A percentile compares a stretch with the other conserved stretches of the same genome.
Conservation (phyloP, 345 rosid genomes). For the Balakata baccata region DNA sequence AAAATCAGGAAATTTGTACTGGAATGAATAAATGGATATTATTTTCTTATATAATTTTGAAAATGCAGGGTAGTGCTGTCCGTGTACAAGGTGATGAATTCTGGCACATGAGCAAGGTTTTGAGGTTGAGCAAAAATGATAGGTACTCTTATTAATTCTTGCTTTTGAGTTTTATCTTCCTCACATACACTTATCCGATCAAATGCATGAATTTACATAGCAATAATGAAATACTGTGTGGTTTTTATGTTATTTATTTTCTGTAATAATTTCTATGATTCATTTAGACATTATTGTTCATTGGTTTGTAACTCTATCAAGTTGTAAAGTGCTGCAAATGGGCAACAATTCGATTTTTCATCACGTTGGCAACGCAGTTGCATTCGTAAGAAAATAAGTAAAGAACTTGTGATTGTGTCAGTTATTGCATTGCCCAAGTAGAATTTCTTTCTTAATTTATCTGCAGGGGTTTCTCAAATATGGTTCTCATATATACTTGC, state of each 20-base stretch:
- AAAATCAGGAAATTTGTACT: neutral
- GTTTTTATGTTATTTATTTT: neutral
- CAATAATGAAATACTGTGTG: neutral
- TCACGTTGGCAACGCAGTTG: neutral
- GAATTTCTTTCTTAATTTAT: too few relatives aligned
- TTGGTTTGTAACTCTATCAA: neutral
- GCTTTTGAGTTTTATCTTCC: neutral
- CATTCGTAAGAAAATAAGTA: neutral
- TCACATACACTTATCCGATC: neutral
- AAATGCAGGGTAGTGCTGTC: conserved; percentile 55
- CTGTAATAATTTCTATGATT: neutral
- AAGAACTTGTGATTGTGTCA: neutral
- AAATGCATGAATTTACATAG: too few relatives aligned
- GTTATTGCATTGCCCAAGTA: neutral
- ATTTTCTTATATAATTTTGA: neutral
- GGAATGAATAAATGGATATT: neutral
- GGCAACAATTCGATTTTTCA: neutral
- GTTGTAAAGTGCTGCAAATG: neutral
- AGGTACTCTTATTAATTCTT: conserved; percentile 33
- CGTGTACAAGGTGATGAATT: conserved; percentile 83
- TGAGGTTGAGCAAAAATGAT: conserved; percentile 55
- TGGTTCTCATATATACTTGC: neutral
- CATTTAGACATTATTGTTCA: neutral
- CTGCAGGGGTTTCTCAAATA: neutral
- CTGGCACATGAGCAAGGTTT: conserved; percentile 79